Percentiles rank a stretch among this genome's conserved stretches.
Conservation (phyloP, 164 flowering plant genomes). For the Liquidambar formosana region DNA sequence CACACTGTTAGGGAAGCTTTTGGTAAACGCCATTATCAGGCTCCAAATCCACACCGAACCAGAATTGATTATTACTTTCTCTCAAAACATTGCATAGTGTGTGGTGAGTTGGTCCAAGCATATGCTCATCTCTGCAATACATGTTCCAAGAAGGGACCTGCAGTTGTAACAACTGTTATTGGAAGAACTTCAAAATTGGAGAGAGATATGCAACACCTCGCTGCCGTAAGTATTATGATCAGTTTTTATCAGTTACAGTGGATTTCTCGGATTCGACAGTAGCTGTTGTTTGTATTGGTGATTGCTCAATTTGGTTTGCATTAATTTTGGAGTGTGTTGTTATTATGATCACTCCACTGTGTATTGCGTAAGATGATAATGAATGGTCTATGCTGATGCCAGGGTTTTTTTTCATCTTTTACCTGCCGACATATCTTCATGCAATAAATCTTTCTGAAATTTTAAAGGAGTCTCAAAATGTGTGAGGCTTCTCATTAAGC, state of each 20-base stretch:
- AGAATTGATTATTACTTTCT: slow-evolving; percentile 84
- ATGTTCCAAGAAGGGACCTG: slow-evolving; percentile 53
- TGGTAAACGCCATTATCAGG: slow-evolving; percentile 39
- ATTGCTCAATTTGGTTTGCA: neutral
- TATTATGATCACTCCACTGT: too few species aligned
- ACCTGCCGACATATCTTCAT: too few species aligned
- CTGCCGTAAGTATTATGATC: slow-evolving; percentile 56
- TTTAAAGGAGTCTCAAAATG: too few species aligned
- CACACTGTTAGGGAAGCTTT: slow-evolving; percentile 58
- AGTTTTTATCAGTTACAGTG: neutral
- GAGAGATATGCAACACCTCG: slow-evolving; percentile 79
- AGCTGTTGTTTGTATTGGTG: too few species aligned
- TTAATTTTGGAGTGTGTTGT: neutral
- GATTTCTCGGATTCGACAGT: too few species aligned
- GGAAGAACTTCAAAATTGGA: slow-evolving; percentile 82
- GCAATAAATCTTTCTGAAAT: too few species aligned
- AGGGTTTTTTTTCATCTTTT: too few species aligned
- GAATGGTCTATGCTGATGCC: too few species aligned
- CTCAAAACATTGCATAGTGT: slow-evolving; percentile 79
- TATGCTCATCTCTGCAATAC: slow-evolving; percentile 50
- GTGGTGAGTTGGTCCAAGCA: slow-evolving; percentile 76
- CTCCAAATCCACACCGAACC: slow-evolving; percentile 41
- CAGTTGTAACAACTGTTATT: slow-evolving; percentile 51
- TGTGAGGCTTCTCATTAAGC: too few species aligned
- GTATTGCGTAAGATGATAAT: too few species aligned